Evolutionary conservation across 371 early-diverging fungal species (phyloP).

Genomic region (Mortierella sp.): DNA sequence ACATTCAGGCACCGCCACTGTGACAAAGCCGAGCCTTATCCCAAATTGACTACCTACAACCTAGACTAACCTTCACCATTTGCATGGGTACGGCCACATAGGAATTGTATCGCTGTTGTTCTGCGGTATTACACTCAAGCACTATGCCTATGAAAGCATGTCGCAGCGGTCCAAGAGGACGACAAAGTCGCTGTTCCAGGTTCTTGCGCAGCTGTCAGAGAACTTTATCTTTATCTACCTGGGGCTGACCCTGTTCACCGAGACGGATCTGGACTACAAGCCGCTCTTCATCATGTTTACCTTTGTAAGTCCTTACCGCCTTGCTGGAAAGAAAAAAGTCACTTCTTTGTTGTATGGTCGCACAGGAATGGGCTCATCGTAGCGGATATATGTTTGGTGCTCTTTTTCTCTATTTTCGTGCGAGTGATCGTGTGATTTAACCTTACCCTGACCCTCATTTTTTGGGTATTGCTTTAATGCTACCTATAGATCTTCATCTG

Average conservation of each 20-base stretch:
- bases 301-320: constrained; percentile 60
- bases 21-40: background rate
- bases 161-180: constrained; percentile 79
- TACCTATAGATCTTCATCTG: constrained; percentile 74
- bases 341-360: constrained; percentile 48
- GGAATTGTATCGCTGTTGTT: constrained; percentile 96
- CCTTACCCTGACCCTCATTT: background rate
- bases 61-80: background rate
- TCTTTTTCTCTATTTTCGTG: background rate
- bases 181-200: constrained; percentile 89
- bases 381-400: background rate
- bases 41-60: background rate
- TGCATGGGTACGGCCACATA: constrained; percentile 10
- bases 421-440: background rate
- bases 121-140: constrained; percentile 91
- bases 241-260: constrained; percentile 91
- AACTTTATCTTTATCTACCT: constrained; percentile 97
- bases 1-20: background rate
- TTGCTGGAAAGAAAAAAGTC: no score
- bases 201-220: constrained; percentile 92
- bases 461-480: background rate
- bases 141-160: constrained; percentile 94
- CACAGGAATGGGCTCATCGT: background rate
- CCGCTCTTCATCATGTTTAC: constrained; percentile 82
- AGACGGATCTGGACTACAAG: constrained; percentile 75